These are phyloP conservation scores for Taphrina flavorubra DNA, from an alignment of 1,139 yeast genomes.

Conservation along the genomic window DNA sequence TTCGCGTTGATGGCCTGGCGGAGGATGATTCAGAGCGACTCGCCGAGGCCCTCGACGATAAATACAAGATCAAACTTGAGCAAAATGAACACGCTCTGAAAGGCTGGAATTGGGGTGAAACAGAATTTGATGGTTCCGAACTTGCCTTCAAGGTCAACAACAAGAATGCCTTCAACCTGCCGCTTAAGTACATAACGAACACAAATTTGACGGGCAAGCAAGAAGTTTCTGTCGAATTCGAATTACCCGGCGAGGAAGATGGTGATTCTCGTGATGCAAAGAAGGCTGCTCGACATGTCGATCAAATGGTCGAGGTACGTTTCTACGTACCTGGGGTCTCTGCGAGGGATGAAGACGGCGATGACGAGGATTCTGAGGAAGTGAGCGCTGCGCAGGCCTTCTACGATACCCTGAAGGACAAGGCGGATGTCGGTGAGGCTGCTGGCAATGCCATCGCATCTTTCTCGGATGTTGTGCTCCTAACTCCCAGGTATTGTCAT, in stretches of 20 bases:
- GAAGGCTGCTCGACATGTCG: constrained; percentile 51
- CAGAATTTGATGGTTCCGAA: constrained; percentile 91
- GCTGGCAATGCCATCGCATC: constrained; percentile 98
- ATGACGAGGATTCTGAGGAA: constrained; percentile 48
- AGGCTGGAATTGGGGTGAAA: constrained; percentile 99
- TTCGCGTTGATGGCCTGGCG: constrained; percentile 90
- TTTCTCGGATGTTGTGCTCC: constrained; percentile 85
- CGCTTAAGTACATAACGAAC: constrained; percentile 78
- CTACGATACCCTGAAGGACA: constrained; percentile 80
- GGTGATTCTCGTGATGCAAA: constrained; percentile 55
- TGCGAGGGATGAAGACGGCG: constrained; percentile 54
- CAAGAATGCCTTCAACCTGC: constrained; percentile 89
- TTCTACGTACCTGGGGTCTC: constrained; percentile 87
- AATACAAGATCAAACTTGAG: constrained; percentile 75
- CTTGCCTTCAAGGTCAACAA: constrained; percentile 83
- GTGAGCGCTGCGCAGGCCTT: constrained; percentile 42
- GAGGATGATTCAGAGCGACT: constrained; percentile 76
- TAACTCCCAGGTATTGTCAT: constrained; percentile 68
- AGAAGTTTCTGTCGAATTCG: constrained; percentile 90
- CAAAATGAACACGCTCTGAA: constrained; percentile 87
- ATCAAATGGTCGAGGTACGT: constrained; percentile 92
- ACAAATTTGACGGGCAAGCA: constrained; percentile 91
- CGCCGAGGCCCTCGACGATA: constrained; percentile 81
- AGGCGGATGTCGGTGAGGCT: constrained; percentile 94
- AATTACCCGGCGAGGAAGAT: constrained; percentile 58